These are phyloP conservation scores for Rhodotorula paludigena DNA, from an alignment of 768 basidiomycete genomes.

Conservation along the genomic window DNA sequence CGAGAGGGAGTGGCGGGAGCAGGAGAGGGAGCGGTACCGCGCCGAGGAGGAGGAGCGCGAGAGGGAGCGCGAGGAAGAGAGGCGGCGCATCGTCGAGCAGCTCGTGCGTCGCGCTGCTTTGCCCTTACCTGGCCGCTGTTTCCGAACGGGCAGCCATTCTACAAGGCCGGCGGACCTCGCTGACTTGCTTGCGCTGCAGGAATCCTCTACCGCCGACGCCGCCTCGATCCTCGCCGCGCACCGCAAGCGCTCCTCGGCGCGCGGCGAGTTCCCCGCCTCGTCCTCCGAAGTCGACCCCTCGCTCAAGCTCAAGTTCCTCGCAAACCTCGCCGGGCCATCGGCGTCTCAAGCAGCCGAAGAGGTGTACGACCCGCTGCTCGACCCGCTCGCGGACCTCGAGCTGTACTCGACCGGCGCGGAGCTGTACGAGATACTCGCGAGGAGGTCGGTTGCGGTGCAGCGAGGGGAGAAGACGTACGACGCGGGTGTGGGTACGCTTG, in stretches of 20 bases:
- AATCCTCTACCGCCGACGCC: conserved; percentile 4
- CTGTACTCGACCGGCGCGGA: conserved; percentile 59
- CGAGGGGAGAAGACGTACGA: background rate
- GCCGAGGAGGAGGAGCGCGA: conserved; percentile 45
- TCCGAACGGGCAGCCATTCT: background rate
- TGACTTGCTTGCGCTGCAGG: background rate
- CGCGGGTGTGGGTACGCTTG: conserved; percentile 51
- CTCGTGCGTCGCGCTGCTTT: conserved; percentile 1
- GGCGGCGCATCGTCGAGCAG: conserved; percentile 15
- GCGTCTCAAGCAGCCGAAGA: background rate
- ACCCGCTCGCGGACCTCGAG: conserved; percentile 62
- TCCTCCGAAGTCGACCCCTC: background rate
- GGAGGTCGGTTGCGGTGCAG: conserved; percentile 53
- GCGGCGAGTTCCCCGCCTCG: background rate
- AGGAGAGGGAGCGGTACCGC: conserved; percentile 21
- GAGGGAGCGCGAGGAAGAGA: conserved; percentile 23
- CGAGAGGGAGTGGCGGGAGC: conserved; percentile 50
- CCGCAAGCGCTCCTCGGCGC: conserved; percentile 26
- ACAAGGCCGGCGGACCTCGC: background rate
- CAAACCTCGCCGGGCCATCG: conserved; percentile 9
- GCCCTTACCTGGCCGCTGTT: background rate
- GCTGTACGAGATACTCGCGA: conserved; percentile 54
- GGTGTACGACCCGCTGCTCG: conserved; percentile 51
- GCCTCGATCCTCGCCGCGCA: conserved; percentile 16
- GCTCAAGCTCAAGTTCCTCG: conserved; percentile 28